Percentiles rank a stretch among this genome's conserved stretches.
phyloP scores from a whole-genome alignment of 108 stramenopile genomes.

The Nannochloropsis granulata region DNA sequence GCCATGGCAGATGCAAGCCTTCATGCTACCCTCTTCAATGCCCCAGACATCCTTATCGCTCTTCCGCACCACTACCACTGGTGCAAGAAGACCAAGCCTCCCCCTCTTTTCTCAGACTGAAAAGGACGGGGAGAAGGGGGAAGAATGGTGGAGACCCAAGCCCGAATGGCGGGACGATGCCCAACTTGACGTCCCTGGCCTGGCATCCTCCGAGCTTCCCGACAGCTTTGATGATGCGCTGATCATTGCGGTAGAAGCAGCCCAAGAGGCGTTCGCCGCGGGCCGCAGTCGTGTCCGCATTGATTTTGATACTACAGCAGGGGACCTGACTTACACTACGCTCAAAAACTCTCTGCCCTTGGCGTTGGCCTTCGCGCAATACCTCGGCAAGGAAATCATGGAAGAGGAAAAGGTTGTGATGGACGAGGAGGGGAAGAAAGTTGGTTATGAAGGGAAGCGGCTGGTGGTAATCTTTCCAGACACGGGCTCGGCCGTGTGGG shows the following conservation, averaged over 20 bases:
- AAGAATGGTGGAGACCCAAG: background rate
- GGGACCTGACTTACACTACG: conserved; percentile 75
- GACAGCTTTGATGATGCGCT: background rate
- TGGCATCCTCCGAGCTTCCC: background rate
- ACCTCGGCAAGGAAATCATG: conserved; percentile 42
- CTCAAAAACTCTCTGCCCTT: conserved; percentile 67
- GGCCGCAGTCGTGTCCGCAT: conserved; percentile 8
- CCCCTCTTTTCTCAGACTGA: background rate
- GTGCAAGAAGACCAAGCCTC: too few species aligned
- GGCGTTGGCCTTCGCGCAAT: conserved; percentile 58
- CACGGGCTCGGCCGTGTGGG: conserved; percentile 74
- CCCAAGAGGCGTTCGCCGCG: background rate
- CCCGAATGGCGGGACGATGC: background rate
- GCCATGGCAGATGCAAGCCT: too few species aligned
- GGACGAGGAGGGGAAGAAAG: conserved; percentile 25
- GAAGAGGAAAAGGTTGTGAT: conserved; percentile 11
- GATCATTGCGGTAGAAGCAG: background rate
- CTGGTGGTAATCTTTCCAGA: conserved; percentile 71
- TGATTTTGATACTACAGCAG: conserved; percentile 74
- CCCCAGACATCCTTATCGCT: too few species aligned
- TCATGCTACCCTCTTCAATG: too few species aligned
- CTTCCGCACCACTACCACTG: too few species aligned
- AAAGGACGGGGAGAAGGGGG: background rate
- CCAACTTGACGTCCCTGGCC: background rate
- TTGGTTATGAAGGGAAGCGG: conserved; percentile 1